Base-by-base conservation (phyloP, 192 early-diverging fungal genomes). In the Entomortierella parvispora region DNA sequence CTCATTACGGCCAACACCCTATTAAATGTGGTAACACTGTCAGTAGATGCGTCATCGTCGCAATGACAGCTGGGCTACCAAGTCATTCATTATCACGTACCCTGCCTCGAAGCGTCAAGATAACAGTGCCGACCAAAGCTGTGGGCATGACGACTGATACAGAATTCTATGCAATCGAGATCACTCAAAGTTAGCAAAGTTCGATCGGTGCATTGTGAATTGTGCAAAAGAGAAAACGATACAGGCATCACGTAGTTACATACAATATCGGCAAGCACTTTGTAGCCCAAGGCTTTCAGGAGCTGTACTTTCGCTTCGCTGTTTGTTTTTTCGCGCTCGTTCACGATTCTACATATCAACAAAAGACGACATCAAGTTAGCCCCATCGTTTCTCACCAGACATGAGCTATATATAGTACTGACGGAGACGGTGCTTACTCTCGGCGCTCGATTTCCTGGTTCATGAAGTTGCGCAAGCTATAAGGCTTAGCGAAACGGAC, bases 71-170 rank as follows among this genome's bases (percentile, higher is more conserved):
- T n/a, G n/a, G n/a, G n/a, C n/a, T n/a, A n/a, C n/a, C n/a, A n/a
- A n/a, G n/a, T n/a, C n/a, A n/a, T n/a, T n/a, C n/a, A n/a, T n/a
- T n/a, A n/a, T n/a, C n/a, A 92, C 88, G 33, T 88, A 90, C 82
- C 23, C 92, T 81, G 23, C 93, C 93, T 75, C 93, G 86, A n/a
- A 95, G 75, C 0, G 93, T 95, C 59, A 95, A 67, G 26, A 95
- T 80, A 22, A 93, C 85, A 0, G 93, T 94, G 15, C 92, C 92
- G 8, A 95, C 90, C 25, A 95, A 69, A 12, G 93, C 91, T 14
- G 93, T 92, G 14, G 93, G 93, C 93, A 95, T 95, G 12, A 93
- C 88, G 49, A 94, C 92, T 4, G 86, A 86, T 48, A 90, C 88
- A 7, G 86, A 71, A 80, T 95, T 95, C 87, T 87, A n/a, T n/a